Percentiles rank a stretch among this genome's conserved stretches.
Evolutionary conservation across 176 grass and related monocot species (phyloP).

Genomic region (Oryza meyeriana): DNA sequence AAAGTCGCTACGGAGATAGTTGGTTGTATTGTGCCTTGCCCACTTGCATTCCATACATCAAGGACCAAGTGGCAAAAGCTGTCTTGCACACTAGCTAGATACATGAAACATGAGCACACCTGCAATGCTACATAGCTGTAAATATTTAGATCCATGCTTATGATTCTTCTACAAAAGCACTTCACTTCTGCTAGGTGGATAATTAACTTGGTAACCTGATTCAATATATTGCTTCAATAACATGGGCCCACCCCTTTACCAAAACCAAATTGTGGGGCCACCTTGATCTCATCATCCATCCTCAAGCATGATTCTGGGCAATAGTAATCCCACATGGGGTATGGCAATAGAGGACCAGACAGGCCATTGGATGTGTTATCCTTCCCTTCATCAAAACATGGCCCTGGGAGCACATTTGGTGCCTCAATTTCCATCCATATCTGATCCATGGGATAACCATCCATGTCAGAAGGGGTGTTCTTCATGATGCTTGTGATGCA

Average conservation of each 20-base stretch:
- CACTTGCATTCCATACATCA: slow-evolving; percentile 32
- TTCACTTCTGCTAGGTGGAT: slow-evolving; percentile 47
- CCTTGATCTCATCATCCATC: slow-evolving; percentile 66
- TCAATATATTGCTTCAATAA: slow-evolving; percentile 44
- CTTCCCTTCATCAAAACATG: slow-evolving; percentile 26
- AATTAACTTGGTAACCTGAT: slow-evolving; percentile 27
- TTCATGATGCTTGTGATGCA: slow-evolving; percentile 60
- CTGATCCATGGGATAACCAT: slow-evolving; percentile 79
- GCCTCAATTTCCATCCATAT: slow-evolving; percentile 88
- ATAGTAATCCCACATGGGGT: slow-evolving; percentile 45
- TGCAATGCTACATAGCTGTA: slow-evolving; percentile 26
- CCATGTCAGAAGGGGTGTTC: slow-evolving; percentile 37
- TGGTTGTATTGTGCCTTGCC: slow-evolving; percentile 32
- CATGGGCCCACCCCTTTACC: slow-evolving; percentile 37
- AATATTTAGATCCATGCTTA: slow-evolving; percentile 42
- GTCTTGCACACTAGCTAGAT: slow-evolving; percentile 37
- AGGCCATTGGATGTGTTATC: slow-evolving; percentile 24
- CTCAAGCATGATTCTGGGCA: slow-evolving; percentile 45
- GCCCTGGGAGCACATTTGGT: slow-evolving; percentile 23
- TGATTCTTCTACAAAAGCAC: slow-evolving; percentile 41
- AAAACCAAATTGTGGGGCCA: slow-evolving; percentile 34
- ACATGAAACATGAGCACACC: slow-evolving; percentile 32
- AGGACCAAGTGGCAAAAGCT: slow-evolving; percentile 33
- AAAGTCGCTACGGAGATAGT: slow-evolving; percentile 15
- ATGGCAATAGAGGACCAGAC: slow-evolving; percentile 20